Evolutionary conservation across 108 stramenopile species (phyloP).

Genomic region (Pseudonitzschia delicatissima): DNA sequence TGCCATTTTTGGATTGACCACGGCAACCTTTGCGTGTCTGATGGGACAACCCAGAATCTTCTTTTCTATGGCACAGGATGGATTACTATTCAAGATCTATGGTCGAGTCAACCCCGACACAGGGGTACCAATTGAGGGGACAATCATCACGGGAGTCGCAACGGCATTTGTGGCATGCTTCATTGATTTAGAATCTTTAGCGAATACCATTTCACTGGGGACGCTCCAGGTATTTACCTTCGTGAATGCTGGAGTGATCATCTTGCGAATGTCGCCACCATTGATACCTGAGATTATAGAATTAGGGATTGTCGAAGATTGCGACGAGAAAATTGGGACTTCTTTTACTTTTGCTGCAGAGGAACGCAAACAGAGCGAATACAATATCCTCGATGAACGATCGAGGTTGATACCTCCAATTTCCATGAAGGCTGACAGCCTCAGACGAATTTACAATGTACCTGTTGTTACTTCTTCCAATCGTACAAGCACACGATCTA

Average conservation of each 20-base stretch:
- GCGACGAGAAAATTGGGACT: not conserved
- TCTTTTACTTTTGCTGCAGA: not conserved
- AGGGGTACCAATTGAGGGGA: conserved; percentile 48
- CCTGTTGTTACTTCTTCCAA: not conserved
- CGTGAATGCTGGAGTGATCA: conserved; percentile 63
- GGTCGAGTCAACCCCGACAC: conserved; percentile 35
- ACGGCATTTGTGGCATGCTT: conserved; percentile 49
- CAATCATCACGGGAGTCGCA: conserved; percentile 48
- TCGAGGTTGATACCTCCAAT: conserved; percentile 13
- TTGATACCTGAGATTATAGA: not conserved
- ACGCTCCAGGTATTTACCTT: conserved; percentile 60
- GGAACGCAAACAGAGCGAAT: not conserved
- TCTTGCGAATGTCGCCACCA: conserved; percentile 35
- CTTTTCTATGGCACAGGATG: conserved; percentile 62
- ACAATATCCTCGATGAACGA: not conserved
- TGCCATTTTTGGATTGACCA: conserved; percentile 59
- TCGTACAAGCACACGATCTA: not conserved
- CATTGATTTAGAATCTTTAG: conserved; percentile 51
- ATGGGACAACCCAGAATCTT: conserved; percentile 68
- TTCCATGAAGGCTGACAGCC: not conserved
- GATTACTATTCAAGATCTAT: conserved; percentile 55
- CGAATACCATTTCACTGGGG: conserved; percentile 51
- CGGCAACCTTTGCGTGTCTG: conserved; percentile 56
- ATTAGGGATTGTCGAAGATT: too few species aligned
- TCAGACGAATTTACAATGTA: not conserved